Evolutionary conservation across 768 basidiomycete species (phyloP), one percentile per base, ranked within the genome.

Genomic region (Ramaria sp.): DNA sequence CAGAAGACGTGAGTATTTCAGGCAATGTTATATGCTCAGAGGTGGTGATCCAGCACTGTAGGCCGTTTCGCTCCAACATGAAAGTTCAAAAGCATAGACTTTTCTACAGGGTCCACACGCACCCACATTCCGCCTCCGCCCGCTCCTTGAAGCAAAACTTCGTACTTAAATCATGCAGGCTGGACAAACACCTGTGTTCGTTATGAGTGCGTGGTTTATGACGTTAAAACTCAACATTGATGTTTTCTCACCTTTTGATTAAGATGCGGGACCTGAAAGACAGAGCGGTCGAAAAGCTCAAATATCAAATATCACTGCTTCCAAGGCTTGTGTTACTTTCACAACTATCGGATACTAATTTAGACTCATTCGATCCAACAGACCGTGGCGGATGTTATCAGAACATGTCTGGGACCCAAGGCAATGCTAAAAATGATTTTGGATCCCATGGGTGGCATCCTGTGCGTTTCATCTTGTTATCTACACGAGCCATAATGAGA

Each of bases 341-440:
- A 17, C 15, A 20, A 13, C 20, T 33, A 15, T 27, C 17, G 9
- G 30, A 11, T 3, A 17, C 27, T 30, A 2, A 7, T 22, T 47
- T 51, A 24, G 51, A 49, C 19, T 22, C 45, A 17, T 61, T 13
- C 22, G 17, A 33, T n/a, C 30, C 13, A 56, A 20, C 58, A 94
- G 93, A 96, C 92, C 9, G 93, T 98, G 0, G 92, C 95, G 60
- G 96, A 98, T 77, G 94, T 99, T 4, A 97, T 98, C 64, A 72
- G 95, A 60, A 98, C 95, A 60, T 98, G 96, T 79, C 71, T 98
- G 37, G 96, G 94, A 1, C 95, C 95, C 0, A 95, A 96, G 67
- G 85, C 96, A 42, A 98, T 98, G 96, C 75, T 98, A 53, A 99
- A 98, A 78, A 98, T 99, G 96, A 96, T 98, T 63, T 73, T 97